A percentile compares a stretch with the other conserved stretches of the same genome.
Evolutionary conservation across 2,329 filamentous ascomycete genomes (phyloP).

Genomic region (Xylaria sp.): DNA sequence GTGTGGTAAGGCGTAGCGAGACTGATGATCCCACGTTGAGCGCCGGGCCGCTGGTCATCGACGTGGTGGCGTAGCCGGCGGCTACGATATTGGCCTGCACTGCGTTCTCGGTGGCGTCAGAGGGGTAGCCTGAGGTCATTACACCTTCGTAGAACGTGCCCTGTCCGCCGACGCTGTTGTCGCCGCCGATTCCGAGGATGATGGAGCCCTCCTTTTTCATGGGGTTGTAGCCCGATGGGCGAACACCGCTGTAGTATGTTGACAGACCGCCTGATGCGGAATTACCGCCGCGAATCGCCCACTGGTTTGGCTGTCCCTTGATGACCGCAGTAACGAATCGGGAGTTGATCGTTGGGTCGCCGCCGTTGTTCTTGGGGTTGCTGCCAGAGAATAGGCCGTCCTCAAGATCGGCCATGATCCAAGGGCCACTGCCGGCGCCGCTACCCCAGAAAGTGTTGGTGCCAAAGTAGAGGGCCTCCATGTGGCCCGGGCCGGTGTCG

Average conservation of each 20-base stretch:
- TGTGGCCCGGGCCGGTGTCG: conserved; percentile 70
- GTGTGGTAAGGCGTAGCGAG: conserved; percentile 65
- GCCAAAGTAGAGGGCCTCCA: conserved; percentile 76
- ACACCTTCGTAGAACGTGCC: conserved; percentile 74
- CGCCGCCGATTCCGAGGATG: conserved; percentile 76
- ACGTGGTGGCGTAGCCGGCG: conserved; percentile 61
- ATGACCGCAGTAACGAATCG: conserved; percentile 67
- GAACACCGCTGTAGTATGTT: conserved; percentile 59
- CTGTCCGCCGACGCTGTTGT: conserved; percentile 68
- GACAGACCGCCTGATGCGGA: conserved; percentile 63
- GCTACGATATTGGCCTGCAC: conserved; percentile 70
- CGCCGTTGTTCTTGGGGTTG: conserved; percentile 57
- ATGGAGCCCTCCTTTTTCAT: conserved; percentile 74
- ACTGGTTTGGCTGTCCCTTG: conserved; percentile 66
- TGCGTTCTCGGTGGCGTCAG: conserved; percentile 65
- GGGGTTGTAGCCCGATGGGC: conserved; percentile 67
- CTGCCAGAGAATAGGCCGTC: conserved; percentile 71
- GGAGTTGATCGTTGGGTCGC: conserved; percentile 61
- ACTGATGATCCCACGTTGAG: conserved; percentile 61
- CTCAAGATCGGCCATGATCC: conserved; percentile 76
- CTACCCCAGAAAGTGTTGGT: conserved; percentile 63
- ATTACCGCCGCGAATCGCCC: conserved; percentile 69
- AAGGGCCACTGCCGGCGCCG: conserved; percentile 68
- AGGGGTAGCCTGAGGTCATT: conserved; percentile 70
- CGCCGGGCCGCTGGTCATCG: conserved; percentile 58